Percentiles rank a stretch among this genome's conserved stretches.
These are phyloP conservation scores for Paraconiothyrium sp. DNA, from an alignment of 2,329 filamentous ascomycete species.

Conservation along the genomic window DNA sequence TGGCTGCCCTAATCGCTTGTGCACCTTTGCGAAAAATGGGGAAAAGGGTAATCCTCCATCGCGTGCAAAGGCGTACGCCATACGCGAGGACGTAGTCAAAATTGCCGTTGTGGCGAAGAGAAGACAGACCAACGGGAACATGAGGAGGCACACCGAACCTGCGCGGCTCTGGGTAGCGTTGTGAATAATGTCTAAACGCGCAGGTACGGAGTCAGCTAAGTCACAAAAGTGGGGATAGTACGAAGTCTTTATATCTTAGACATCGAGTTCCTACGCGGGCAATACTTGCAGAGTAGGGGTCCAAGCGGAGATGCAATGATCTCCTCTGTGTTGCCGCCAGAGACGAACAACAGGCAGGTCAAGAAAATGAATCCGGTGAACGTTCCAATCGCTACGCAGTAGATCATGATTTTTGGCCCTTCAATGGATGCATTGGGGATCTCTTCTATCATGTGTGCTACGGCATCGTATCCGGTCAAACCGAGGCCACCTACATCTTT, in stretches of 20 bases:
- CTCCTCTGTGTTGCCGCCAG: conserved; percentile 62
- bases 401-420: conserved; percentile 73
- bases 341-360: conserved; percentile 70
- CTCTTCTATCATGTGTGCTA: conserved; percentile 67
- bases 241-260: too few relatives aligned
- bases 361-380: conserved; percentile 71
- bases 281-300: conserved; percentile 59
- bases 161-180: conserved; percentile 69
- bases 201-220: too few relatives aligned
- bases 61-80: conserved; percentile 73
- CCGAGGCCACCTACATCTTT: conserved; percentile 54
- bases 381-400: conserved; percentile 70
- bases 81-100: conserved; percentile 72
- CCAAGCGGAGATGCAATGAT: conserved; percentile 66
- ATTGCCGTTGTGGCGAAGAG: conserved; percentile 71
- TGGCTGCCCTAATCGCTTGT: conserved; percentile 69
- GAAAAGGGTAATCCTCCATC: conserved; percentile 74
- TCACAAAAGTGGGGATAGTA: too few relatives aligned
- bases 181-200: conserved; percentile 62
- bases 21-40: conserved; percentile 67
- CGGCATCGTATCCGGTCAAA: conserved; percentile 64
- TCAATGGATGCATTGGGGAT: conserved; percentile 67
- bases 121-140: conserved; percentile 72
- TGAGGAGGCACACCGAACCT: conserved; percentile 71
- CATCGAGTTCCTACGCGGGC: too few relatives aligned